These are phyloP conservation scores for Stropharia rugosoannulata DNA, from an alignment of 768 basidiomycete genomes.

Conservation along the genomic window DNA sequence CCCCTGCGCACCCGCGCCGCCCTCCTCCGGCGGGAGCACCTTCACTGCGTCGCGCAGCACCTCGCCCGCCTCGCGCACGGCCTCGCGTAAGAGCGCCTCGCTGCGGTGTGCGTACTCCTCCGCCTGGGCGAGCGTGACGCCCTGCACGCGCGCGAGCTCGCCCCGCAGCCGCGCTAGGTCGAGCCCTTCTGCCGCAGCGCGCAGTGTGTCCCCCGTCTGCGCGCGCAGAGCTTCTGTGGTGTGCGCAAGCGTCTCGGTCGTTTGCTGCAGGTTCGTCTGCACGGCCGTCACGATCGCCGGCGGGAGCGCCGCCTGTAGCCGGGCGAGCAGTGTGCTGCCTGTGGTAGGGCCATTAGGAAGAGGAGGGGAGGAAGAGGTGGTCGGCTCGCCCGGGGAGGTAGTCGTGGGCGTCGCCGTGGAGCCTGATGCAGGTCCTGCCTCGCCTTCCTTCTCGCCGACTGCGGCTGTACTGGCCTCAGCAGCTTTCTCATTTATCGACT, in stretches of 20 bases:
- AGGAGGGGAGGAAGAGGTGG: constrained; percentile 5
- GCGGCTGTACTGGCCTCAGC: too few species aligned
- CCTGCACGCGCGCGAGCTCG: constrained; percentile 67
- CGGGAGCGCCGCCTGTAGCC: constrained; percentile 72
- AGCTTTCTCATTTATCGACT: too few species aligned
- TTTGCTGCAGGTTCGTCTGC: constrained; percentile 49
- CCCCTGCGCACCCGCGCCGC: constrained; percentile 6
- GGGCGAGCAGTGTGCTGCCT: constrained; percentile 56
- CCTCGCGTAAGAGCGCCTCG: constrained; percentile 62
- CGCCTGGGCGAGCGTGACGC: constrained; percentile 70
- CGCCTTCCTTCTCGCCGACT: too few species aligned
- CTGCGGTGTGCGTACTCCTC: constrained; percentile 85
- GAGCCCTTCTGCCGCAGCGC: constrained; percentile 23
- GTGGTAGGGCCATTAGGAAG: constrained; percentile 23
- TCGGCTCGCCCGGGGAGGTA: neutral
- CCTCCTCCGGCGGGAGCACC: constrained; percentile 79
- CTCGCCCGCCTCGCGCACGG: constrained; percentile 78
- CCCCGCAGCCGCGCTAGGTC: constrained; percentile 72
- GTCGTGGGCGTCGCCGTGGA: neutral
- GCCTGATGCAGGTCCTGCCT: too few species aligned
- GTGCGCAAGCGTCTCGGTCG: constrained; percentile 46
- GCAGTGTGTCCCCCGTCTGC: constrained; percentile 20
- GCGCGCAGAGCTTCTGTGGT: constrained; percentile 25
- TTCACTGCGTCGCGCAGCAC: constrained; percentile 88
- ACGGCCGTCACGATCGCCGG: constrained; percentile 71